Evolutionary conservation across 306 rosid genomes (phyloP).

Genomic region (Luffa aegyptiaca): DNA sequence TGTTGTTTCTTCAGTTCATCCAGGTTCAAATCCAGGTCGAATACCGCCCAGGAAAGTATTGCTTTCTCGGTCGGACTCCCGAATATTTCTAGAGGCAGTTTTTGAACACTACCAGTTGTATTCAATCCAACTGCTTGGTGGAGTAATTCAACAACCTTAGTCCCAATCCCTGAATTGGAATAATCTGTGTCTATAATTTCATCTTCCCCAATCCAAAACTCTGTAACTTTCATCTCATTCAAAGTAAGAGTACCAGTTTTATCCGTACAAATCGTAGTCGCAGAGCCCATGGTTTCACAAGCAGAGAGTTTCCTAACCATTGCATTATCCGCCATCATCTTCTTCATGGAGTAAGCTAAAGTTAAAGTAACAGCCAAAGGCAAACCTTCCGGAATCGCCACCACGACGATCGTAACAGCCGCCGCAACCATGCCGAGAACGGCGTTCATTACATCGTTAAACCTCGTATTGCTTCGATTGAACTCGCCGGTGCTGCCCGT

Average conservation of each 20-base stretch:
- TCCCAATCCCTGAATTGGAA: neutral
- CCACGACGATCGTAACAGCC: slow-evolving; percentile 16
- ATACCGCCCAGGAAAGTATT: slow-evolving; percentile 13
- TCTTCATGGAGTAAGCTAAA: slow-evolving; percentile 20
- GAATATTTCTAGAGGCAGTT: slow-evolving; percentile 5
- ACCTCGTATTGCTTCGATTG: slow-evolving; percentile 14
- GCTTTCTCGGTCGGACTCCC: slow-evolving; percentile 23
- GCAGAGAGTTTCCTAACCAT: slow-evolving; percentile 21
- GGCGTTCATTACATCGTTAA: slow-evolving; percentile 8
- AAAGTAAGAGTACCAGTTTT: slow-evolving; percentile 20
- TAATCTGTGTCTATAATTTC: neutral
- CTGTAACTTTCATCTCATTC: slow-evolving; percentile 18
- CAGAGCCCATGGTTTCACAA: slow-evolving; percentile 19
- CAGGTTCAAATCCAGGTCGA: slow-evolving; percentile 8
- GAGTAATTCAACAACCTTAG: neutral
- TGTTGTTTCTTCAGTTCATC: slow-evolving; percentile 15
- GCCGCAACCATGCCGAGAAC: slow-evolving; percentile 10
- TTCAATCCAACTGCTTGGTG: slow-evolving; percentile 18
- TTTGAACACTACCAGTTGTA: slow-evolving; percentile 14
- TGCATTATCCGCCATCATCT: slow-evolving; percentile 20
- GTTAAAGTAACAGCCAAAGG: slow-evolving; percentile 19
- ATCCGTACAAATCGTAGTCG: slow-evolving; percentile 19
- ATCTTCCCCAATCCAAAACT: slow-evolving; percentile 20
- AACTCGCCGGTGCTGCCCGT: slow-evolving; percentile 17
- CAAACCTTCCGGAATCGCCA: slow-evolving; percentile 22